Percentiles rank a stretch among this genome's conserved stretches.
Conservation (phyloP, 2,329 filamentous ascomycete species). For the Alternaria sp. region DNA sequence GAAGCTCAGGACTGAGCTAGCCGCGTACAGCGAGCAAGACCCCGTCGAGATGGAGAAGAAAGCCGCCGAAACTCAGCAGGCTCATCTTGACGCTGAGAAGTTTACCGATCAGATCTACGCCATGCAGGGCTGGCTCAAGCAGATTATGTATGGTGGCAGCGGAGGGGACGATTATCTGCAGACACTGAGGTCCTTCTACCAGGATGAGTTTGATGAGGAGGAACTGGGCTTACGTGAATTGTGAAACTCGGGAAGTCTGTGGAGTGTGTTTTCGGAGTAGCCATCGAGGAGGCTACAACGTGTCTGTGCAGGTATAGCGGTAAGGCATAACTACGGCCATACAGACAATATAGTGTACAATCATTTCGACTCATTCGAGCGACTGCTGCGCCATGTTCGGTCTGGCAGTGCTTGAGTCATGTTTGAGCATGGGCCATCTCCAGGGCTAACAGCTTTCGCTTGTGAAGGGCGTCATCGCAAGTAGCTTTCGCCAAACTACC, state of each 20-base stretch:
- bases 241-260: neutral
- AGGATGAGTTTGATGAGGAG: conserved; percentile 61
- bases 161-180: conserved; percentile 48
- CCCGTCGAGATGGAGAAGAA: conserved; percentile 54
- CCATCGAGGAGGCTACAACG: neutral
- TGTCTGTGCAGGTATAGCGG: neutral
- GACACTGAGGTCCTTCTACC: conserved; percentile 57
- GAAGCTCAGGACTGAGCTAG: conserved; percentile 50
- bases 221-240: conserved; percentile 57
- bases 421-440: conserved; percentile 12
- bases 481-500: conserved; percentile 24
- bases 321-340: neutral
- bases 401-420: conserved; percentile 17
- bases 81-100: conserved; percentile 42
- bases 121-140: conserved; percentile 55
- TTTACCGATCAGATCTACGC: conserved; percentile 54
- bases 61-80: conserved; percentile 36
- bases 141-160: conserved; percentile 42
- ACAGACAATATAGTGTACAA: neutral
- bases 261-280: neutral
- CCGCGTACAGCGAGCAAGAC: conserved; percentile 55
- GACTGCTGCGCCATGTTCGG: conserved; percentile 9
- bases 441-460: conserved; percentile 24
- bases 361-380: conserved; percentile 36
- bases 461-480: conserved; percentile 32